A percentile compares a stretch with the other conserved stretches of the same genome.
These are phyloP conservation scores for Fusarium decemcellulare DNA, from an alignment of 2,329 filamentous ascomycete species.

Conservation along the genomic window DNA sequence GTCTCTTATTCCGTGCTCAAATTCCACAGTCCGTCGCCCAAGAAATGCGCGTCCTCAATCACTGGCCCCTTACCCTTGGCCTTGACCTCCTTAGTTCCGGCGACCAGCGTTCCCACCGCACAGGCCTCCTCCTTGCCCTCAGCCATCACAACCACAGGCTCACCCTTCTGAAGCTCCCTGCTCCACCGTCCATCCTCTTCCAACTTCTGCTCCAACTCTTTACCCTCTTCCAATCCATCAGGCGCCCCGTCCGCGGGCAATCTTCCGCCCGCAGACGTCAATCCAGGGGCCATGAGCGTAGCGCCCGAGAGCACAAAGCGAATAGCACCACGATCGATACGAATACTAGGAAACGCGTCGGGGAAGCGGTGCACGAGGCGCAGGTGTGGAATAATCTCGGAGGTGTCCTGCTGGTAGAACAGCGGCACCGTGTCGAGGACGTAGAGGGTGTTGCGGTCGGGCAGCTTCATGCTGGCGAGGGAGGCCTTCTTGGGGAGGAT, in stretches of 20 bases:
- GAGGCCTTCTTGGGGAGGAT: constrained; percentile 96
- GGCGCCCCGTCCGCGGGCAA: constrained; percentile 71
- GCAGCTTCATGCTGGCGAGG: constrained; percentile 91
- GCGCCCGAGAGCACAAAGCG: constrained; percentile 95
- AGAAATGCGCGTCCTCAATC: constrained; percentile 92
- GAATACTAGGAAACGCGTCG: constrained; percentile 83
- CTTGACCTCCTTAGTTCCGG: constrained; percentile 92
- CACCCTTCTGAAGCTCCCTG: constrained; percentile 81
- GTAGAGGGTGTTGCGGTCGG: constrained; percentile 92
- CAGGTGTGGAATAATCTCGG: constrained; percentile 88
- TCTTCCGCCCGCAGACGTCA: constrained; percentile 87
- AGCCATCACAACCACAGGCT: constrained; percentile 89
- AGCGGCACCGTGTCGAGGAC: constrained; percentile 82
- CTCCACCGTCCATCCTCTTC: constrained; percentile 70
- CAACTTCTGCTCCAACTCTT: constrained; percentile 58
- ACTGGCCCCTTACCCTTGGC: constrained; percentile 94
- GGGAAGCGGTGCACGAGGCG: constrained; percentile 92
- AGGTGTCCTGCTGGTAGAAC: constrained; percentile 89
- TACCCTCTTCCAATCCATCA: constrained; percentile 53
- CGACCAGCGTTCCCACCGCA: constrained; percentile 86
- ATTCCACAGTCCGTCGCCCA: constrained; percentile 95
- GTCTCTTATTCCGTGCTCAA: constrained; percentile 65
- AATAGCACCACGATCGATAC: constrained; percentile 96
- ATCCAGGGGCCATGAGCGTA: constrained; percentile 94
- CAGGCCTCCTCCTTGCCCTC: constrained; percentile 96